Base-by-base conservation (phyloP, 225 moss, liverwort and hornwort species). In the Bryoerythrophyllum caledonicum region DNA sequence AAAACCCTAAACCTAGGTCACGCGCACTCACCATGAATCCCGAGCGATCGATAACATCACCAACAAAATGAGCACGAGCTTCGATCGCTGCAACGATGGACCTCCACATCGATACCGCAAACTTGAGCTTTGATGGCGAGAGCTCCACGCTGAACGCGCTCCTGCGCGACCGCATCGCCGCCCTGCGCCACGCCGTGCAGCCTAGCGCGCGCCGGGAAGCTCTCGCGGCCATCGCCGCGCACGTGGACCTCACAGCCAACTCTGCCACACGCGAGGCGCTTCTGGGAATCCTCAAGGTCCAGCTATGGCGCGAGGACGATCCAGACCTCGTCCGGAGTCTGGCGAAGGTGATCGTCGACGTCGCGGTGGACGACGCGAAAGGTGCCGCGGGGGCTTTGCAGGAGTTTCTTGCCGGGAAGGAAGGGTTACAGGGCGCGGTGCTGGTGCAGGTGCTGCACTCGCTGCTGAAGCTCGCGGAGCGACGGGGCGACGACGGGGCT, bases 291-390 rank as follows among this genome's bases (percentile, higher is more conserved):
- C 56, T 94, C 24, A 74, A 76, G 54, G 53, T 49, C 75, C 90
- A 84, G 41, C 86, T 97, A 12, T 94, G 92, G 92, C 86, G 85
- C 70, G 94, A 92, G 80, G 72, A 77, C 10, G 92, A 93, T 17
- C 26, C 67, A 2, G 76, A 76, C 61, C 81, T 89, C n/a, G 76
- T 86, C 19, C 78, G 85, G 62, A 85, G 82, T 51, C n/a, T 97
- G 46, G 83, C 90, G 64, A 92, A 86, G 67, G 75, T 90, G 75
- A 56, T 97, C 37, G 86, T 80, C 17, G 75, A 83, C 43, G 83
- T 90, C 60, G 92, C 86, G 17, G 79, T 76, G 32, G 49, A 15
- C 0, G 68, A 67, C 37, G 25, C 84, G 24, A 74, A 20, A 82
- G 54, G 12, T 79, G 74, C 81, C 21, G 67, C 40, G 34, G 37